These are phyloP conservation scores for Coniochaeta sp. DNA, from an alignment of 2,329 filamentous ascomycete genomes.

Conservation along the genomic window DNA sequence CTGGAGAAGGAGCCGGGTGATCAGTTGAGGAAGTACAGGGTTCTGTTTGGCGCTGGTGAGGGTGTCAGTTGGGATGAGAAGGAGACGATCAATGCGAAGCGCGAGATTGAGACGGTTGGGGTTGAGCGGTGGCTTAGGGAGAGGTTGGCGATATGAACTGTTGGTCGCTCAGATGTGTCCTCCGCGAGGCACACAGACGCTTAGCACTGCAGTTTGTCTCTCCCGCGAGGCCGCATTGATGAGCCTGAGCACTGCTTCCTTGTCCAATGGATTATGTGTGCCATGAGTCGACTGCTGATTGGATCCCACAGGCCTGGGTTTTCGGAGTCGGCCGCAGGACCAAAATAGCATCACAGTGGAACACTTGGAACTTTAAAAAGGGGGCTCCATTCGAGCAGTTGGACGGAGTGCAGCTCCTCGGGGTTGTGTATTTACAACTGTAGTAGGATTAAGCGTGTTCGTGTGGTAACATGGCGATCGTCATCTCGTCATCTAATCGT, in stretches of 20 bases:
- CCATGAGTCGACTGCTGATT: not conserved
- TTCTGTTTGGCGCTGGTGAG: not conserved
- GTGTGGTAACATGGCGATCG: too few relatives aligned
- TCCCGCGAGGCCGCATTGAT: too few relatives aligned
- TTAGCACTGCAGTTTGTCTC: too few relatives aligned
- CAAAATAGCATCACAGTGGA: slow-evolving; percentile 1
- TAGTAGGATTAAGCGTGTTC: too few relatives aligned
- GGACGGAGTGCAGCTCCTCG: too few relatives aligned
- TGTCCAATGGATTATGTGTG: not conserved
- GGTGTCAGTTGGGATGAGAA: not conserved
- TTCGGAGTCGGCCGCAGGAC: not conserved
- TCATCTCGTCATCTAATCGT: too few relatives aligned
- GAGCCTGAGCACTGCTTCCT: not conserved
- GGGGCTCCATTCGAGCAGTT: too few relatives aligned
- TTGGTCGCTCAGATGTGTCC: too few relatives aligned
- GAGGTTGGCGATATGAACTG: not conserved
- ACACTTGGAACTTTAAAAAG: not conserved
- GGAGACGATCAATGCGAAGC: slow-evolving; percentile 1
- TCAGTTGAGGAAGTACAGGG: not conserved
- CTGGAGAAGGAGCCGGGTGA: not conserved
- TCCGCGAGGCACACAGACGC: too few relatives aligned
- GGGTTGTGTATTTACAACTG: too few relatives aligned
- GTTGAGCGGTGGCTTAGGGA: slow-evolving; percentile 1
- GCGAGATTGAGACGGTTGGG: not conserved
- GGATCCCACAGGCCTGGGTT: not conserved